Conservation (phyloP, 371 early-diverging fungal genomes). For the Lichtheimia ramosa region DNA sequence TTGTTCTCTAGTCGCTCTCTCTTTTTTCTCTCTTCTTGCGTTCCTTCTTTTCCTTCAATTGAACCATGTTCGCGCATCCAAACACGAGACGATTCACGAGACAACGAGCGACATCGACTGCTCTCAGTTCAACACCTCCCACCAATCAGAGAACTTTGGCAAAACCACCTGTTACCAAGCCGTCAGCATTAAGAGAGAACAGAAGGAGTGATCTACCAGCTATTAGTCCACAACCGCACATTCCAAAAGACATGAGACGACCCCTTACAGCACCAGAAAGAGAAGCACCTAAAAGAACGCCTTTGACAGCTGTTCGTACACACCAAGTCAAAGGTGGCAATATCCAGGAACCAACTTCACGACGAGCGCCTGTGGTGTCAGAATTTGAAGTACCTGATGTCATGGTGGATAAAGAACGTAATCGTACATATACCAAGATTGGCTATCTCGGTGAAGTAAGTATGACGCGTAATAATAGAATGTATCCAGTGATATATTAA, state of each 20-base stretch:
- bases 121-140: background rate
- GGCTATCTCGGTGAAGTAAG: constrained; percentile 23
- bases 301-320: constrained; percentile 1
- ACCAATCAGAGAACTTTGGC: constrained; percentile 1
- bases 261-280: background rate
- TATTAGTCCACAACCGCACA: background rate
- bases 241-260: background rate
- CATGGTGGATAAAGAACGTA: constrained; percentile 14
- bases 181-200: constrained; percentile 3
- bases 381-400: constrained; percentile 10
- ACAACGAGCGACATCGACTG: background rate
- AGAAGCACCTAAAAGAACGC: background rate
- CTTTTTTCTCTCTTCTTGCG: too few species aligned
- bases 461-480: background rate
- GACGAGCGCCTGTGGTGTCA: background rate
- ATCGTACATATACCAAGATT: constrained; percentile 13
- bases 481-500: background rate
- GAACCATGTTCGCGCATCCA: background rate
- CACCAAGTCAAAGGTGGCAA: constrained; percentile 2
- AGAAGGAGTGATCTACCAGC: background rate
- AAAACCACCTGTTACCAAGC: constrained; percentile 10
- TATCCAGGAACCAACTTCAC: background rate
- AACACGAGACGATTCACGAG: background rate
- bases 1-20: too few species aligned
- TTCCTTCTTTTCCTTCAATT: too few species aligned